phyloP scores from a whole-genome alignment of 768 basidiomycete genomes.

The Leccinum broughii region DNA sequence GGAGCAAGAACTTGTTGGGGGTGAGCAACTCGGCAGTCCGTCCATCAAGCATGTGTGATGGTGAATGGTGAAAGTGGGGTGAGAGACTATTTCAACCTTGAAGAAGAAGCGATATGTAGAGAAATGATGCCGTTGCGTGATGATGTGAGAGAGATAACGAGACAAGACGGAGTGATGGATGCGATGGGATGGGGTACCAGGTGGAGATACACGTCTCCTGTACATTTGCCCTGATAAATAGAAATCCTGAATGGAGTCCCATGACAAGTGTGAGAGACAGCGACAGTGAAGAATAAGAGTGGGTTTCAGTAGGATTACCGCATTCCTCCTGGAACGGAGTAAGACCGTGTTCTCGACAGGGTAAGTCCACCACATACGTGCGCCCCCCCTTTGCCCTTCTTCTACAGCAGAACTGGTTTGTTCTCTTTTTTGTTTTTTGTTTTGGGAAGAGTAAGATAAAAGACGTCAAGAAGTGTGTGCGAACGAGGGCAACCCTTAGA shows the following conservation, averaged over 20 bases:
- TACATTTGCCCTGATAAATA: conserved; percentile 37
- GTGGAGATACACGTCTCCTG: conserved; percentile 26
- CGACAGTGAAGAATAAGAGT: conserved; percentile 16
- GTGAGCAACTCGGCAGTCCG: conserved; percentile 20
- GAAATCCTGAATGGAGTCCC: conserved; percentile 33
- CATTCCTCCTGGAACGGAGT: conserved; percentile 22
- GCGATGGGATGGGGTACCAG: conserved; percentile 27
- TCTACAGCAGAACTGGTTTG: conserved; percentile 9
- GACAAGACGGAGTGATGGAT: conserved; percentile 23
- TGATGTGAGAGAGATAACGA: conserved; percentile 28
- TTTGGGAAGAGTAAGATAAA: conserved; percentile 13
- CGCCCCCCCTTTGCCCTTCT: conserved; percentile 3
- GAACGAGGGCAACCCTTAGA: conserved; percentile 37
- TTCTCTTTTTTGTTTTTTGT: conserved; percentile 4
- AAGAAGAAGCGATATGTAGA: conserved; percentile 18
- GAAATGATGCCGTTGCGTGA: conserved; percentile 33
- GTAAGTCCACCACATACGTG: conserved; percentile 18
- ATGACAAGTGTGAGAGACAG: conserved; percentile 24
- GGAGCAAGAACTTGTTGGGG: conserved; percentile 13
- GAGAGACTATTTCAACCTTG: conserved; percentile 19
- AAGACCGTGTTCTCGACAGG: conserved; percentile 23
- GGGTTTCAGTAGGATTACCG: conserved; percentile 21
- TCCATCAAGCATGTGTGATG: conserved; percentile 24
- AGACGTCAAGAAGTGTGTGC: conserved; percentile 10
- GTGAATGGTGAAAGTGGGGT: conserved; percentile 12